Evolutionary conservation across 176 grass and related monocot species (phyloP).

Genomic region (Avena atlantica): DNA sequence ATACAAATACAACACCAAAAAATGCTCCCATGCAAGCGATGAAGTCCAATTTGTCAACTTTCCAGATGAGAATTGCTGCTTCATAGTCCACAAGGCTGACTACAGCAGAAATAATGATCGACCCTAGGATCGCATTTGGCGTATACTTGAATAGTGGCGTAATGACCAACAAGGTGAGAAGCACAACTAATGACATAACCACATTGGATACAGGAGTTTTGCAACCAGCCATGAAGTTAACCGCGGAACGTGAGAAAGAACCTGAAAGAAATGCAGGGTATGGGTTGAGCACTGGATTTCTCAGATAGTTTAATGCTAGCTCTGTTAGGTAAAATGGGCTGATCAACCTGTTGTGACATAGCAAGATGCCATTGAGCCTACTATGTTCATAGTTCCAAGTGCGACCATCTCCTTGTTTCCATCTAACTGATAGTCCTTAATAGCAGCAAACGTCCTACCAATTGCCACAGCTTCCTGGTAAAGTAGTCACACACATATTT

Average conservation of each 20-base stretch:
- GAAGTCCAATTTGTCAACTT: slow-evolving; percentile 96
- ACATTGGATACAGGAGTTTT: slow-evolving; percentile 82
- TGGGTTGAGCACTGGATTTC: slow-evolving; percentile 26
- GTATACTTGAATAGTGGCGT: slow-evolving; percentile 97
- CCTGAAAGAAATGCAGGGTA: slow-evolving; percentile 51
- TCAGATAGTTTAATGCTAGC: background rate
- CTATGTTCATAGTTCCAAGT: slow-evolving; percentile 90
- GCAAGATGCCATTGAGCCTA: slow-evolving; percentile 96
- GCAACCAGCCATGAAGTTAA: slow-evolving; percentile 98
- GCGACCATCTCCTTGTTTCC: slow-evolving; percentile 99
- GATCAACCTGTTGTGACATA: slow-evolving; percentile 80
- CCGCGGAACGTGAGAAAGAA: slow-evolving; percentile 94
- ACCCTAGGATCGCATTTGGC: slow-evolving; percentile 82
- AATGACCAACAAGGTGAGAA: slow-evolving; percentile 86
- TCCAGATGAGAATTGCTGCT: slow-evolving; percentile 91
- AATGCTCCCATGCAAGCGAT: slow-evolving; percentile 98
- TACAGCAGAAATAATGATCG: slow-evolving; percentile 90
- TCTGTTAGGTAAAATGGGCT: slow-evolving; percentile 3
- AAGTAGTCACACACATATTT: slow-evolving; percentile 12
- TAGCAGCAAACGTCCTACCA: slow-evolving; percentile 94
- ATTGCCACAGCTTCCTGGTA: slow-evolving; percentile 93
- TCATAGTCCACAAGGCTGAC: slow-evolving; percentile 80
- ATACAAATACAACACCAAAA: slow-evolving; percentile 79
- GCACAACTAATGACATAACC: slow-evolving; percentile 84
- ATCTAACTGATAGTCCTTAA: slow-evolving; percentile 92